Conservation (phyloP, 1,284 basidiomycete species). For the Blastosporella zonata region DNA sequence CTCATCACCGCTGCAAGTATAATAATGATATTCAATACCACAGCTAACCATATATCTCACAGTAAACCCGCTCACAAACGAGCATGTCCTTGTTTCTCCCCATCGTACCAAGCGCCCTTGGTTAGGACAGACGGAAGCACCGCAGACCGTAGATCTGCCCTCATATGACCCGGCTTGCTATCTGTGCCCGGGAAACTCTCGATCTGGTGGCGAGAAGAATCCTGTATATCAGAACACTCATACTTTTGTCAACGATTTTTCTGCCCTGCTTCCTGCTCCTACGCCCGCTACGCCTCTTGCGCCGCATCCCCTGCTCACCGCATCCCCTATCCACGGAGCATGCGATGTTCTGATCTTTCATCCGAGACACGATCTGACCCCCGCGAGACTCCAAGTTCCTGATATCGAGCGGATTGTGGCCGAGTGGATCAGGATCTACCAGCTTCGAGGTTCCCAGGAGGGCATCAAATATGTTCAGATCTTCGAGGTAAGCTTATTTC, state of each 20-base stretch:
- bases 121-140: conserved; percentile 80
- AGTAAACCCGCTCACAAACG: conserved; percentile 78
- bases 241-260: conserved; percentile 85
- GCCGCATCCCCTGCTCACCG: conserved; percentile 63
- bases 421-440: conserved; percentile 77
- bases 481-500: conserved; percentile 63
- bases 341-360: conserved; percentile 93
- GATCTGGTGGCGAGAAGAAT: conserved; percentile 77
- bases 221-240: conserved; percentile 69
- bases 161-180: conserved; percentile 82
- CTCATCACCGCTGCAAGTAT: conserved; percentile 66
- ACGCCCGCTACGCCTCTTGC: conserved; percentile 43
- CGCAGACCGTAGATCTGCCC: conserved; percentile 53
- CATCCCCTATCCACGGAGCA: conserved; percentile 74
- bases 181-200: conserved; percentile 85
- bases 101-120: conserved; percentile 82
- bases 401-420: conserved; percentile 73
- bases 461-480: conserved; percentile 85
- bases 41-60: conserved; percentile 23
- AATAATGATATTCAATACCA: neutral
- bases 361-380: conserved; percentile 87
- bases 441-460: conserved; percentile 55
- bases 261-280: conserved; percentile 72
- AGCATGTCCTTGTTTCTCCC: conserved; percentile 82
- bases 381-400: conserved; percentile 64